Evolutionary conservation across 352 stramenopile species (phyloP).

Genomic region (Phytophthora multivora): DNA sequence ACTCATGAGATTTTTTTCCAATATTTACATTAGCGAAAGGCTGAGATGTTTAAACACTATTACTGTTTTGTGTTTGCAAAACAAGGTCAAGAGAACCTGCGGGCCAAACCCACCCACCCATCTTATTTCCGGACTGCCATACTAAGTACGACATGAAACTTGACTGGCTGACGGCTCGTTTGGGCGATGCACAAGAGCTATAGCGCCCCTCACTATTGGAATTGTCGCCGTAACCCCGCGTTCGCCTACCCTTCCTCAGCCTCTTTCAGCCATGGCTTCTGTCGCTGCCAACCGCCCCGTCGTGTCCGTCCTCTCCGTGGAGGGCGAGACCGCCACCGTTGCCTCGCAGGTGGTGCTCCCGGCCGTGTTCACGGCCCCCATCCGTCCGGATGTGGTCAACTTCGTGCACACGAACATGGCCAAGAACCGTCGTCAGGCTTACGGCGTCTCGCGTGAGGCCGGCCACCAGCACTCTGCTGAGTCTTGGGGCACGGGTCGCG

Average conservation of each 20-base stretch:
- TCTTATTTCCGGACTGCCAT: too few species aligned
- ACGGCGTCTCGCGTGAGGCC: slow-evolving; percentile 95
- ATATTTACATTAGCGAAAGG: too few species aligned
- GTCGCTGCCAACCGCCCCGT: slow-evolving; percentile 94
- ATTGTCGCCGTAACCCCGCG: slow-evolving; percentile 54
- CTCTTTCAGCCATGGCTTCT: slow-evolving; percentile 65
- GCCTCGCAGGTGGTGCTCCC: slow-evolving; percentile 92
- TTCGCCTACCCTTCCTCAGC: slow-evolving; percentile 56
- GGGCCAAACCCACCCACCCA: too few species aligned
- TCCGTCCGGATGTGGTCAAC: slow-evolving; percentile 98
- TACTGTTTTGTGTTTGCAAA: too few species aligned
- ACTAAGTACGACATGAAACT: background rate
- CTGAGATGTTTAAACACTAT: too few species aligned
- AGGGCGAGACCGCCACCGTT: slow-evolving; percentile 82
- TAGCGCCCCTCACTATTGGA: slow-evolving; percentile 48
- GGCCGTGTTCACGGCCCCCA: slow-evolving; percentile 96
- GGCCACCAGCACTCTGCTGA: slow-evolving; percentile 97
- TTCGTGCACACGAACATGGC: slow-evolving; percentile 99
- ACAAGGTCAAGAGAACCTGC: too few species aligned
- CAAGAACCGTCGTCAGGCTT: slow-evolving; percentile 99
- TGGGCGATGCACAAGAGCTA: background rate
- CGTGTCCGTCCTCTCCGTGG: slow-evolving; percentile 94
- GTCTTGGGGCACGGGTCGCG: slow-evolving; percentile 99
- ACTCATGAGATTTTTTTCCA: too few species aligned
- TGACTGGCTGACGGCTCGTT: background rate